phyloP scores from a whole-genome alignment of 108 stramenopile species.

The Fragilariopsis cylindrus region DNA sequence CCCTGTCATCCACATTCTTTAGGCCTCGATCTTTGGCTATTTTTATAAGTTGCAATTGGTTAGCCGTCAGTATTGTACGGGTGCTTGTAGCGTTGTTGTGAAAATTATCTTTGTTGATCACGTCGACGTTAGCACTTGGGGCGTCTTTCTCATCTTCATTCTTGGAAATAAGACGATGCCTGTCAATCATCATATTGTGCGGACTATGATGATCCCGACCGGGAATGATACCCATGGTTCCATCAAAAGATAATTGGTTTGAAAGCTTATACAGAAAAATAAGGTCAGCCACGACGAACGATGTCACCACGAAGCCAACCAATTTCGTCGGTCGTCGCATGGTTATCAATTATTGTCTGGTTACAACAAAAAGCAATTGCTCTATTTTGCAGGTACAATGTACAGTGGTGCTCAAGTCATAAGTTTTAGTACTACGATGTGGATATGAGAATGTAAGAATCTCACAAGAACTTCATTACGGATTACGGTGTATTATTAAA shows the following conservation, averaged over 20 bases:
- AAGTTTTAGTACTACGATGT: too few species aligned
- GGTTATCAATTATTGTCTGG: too few species aligned
- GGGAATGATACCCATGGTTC: background rate
- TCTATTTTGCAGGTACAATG: too few species aligned
- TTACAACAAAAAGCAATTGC: too few species aligned
- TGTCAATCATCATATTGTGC: background rate
- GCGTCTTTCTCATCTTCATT: background rate
- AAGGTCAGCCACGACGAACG: background rate
- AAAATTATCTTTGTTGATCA: background rate
- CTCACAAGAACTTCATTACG: too few species aligned
- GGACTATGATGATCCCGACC: background rate
- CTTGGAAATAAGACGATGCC: background rate
- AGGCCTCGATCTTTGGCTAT: constrained; percentile 7
- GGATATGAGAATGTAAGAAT: too few species aligned
- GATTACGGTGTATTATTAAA: too few species aligned
- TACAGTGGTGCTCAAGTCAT: too few species aligned
- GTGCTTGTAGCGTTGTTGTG: background rate
- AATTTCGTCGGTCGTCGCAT: too few species aligned
- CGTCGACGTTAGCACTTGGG: background rate
- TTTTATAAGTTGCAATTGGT: background rate
- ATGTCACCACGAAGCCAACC: background rate
- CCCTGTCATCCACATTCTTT: constrained; percentile 14
- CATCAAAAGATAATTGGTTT: background rate
- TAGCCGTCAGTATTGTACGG: background rate
- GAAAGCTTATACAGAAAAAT: background rate